These are phyloP conservation scores for Leonotis leonurus DNA, from an alignment of 257 asterid species.

Conservation along the genomic window DNA sequence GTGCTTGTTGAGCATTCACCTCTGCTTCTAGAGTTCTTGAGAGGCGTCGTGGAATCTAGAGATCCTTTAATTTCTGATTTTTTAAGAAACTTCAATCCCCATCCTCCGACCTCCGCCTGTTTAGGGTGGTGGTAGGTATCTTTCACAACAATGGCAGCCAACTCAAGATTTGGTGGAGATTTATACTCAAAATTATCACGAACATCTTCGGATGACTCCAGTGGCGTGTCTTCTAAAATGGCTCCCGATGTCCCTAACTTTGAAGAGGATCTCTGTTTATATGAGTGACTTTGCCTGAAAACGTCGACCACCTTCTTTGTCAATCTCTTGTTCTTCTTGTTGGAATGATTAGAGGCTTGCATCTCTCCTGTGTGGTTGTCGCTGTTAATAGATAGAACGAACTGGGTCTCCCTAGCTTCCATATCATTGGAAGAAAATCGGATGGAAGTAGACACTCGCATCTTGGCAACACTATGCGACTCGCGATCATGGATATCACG, in stretches of 20 bases:
- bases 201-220: conserved; percentile 36
- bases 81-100: conserved; percentile 91
- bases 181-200: conserved; percentile 12
- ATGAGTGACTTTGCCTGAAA: conserved; percentile 37
- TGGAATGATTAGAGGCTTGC: conserved; percentile 27
- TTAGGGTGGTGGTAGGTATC: conserved; percentile 29
- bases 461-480: conserved; percentile 46
- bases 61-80: conserved; percentile 20
- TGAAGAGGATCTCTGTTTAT: conserved; percentile 36
- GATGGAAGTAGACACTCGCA: conserved; percentile 69
- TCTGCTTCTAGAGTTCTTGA: conserved; percentile 24
- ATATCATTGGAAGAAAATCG: conserved; percentile 37
- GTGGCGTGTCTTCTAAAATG: conserved; percentile 36
- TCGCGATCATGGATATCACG: conserved; percentile 23
- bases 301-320: conserved; percentile 46
- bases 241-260: conserved; percentile 32
- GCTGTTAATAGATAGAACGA: conserved; percentile 43
- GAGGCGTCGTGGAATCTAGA: conserved; percentile 12
- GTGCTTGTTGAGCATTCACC: conserved; percentile 66
- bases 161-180: conserved; percentile 47
- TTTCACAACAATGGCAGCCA: conserved; percentile 70
- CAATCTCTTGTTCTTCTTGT: conserved; percentile 38
- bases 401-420: conserved; percentile 53
- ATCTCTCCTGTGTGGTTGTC: conserved; percentile 27
- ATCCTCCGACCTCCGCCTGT: conserved; percentile 57